phyloP scores from a whole-genome alignment of 768 basidiomycete species.

The Galerina sulciceps region DNA sequence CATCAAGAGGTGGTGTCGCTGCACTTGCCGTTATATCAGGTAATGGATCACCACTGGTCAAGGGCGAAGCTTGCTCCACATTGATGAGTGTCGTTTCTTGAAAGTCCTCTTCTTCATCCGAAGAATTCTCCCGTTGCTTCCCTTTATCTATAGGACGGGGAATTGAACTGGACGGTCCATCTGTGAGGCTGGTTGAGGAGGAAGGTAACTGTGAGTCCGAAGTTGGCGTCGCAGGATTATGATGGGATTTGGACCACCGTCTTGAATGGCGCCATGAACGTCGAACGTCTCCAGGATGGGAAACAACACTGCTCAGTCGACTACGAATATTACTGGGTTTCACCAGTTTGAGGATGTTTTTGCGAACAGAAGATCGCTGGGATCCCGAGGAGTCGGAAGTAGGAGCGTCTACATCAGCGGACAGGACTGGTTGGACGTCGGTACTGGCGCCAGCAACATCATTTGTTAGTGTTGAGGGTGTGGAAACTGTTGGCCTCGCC shows the following conservation, averaged over 20 bases:
- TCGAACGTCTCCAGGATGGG: slow-evolving; percentile 15
- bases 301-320: slow-evolving; percentile 14
- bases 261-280: slow-evolving; percentile 30
- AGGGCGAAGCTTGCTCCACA: slow-evolving; percentile 12
- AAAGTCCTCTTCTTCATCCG: slow-evolving; percentile 19
- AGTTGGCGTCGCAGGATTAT: slow-evolving; percentile 14
- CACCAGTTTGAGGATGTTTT: slow-evolving; percentile 27
- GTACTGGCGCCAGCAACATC: slow-evolving; percentile 20
- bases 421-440: slow-evolving; percentile 12
- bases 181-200: slow-evolving; percentile 13
- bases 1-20: neutral
- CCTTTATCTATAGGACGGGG: slow-evolving; percentile 21
- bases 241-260: slow-evolving; percentile 37
- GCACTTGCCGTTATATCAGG: neutral
- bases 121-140: slow-evolving; percentile 19
- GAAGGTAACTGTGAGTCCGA: slow-evolving; percentile 6
- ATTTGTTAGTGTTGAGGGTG: slow-evolving; percentile 7
- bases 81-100: slow-evolving; percentile 5
- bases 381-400: slow-evolving; percentile 20
- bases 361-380: slow-evolving; percentile 26
- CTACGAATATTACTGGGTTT: slow-evolving; percentile 25
- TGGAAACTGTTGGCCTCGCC: neutral
- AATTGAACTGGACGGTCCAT: slow-evolving; percentile 15
- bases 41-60: neutral
- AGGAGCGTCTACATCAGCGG: slow-evolving; percentile 4